Conservation (phyloP, 257 asterid species). For the Penstemon barbatus region DNA sequence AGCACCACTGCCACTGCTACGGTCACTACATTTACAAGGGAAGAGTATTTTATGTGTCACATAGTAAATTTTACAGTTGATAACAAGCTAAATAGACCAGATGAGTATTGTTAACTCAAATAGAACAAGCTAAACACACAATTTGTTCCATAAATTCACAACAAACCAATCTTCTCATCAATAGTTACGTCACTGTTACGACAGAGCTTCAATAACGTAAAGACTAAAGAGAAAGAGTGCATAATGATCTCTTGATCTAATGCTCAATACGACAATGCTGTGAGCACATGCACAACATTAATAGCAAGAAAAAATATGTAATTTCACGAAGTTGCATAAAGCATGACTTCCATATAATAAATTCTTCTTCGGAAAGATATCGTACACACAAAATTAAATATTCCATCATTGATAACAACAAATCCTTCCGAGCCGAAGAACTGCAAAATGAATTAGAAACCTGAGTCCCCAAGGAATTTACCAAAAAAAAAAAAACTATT, state of each 20-base stretch:
- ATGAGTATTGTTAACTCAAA: slow-evolving; percentile 9
- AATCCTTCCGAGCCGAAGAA: background rate
- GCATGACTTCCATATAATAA: slow-evolving; percentile 17
- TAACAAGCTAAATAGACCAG: too few species aligned
- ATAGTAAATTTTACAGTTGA: background rate
- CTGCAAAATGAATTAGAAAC: slow-evolving; percentile 17
- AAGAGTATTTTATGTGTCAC: background rate
- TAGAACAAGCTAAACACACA: background rate
- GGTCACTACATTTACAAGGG: slow-evolving; percentile 48
- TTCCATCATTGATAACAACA: slow-evolving; percentile 6
- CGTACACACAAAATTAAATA: slow-evolving; percentile 8
- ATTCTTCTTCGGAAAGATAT: slow-evolving; percentile 17
- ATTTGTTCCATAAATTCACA: background rate
- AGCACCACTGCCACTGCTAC: slow-evolving; percentile 57
- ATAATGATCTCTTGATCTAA: slow-evolving; percentile 13
- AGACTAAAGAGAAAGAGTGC: slow-evolving; percentile 15
- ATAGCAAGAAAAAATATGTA: slow-evolving; percentile 11
- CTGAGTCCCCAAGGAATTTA: slow-evolving; percentile 12
- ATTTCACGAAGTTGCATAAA: slow-evolving; percentile 8
- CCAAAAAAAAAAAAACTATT: background rate
- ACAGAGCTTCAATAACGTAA: background rate
- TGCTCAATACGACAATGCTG: slow-evolving; percentile 13
- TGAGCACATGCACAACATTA: slow-evolving; percentile 15
- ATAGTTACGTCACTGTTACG: background rate
- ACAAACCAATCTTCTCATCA: background rate